phyloP scores from a whole-genome alignment of 129 eudicot species.

The Saussurea involucrata region DNA sequence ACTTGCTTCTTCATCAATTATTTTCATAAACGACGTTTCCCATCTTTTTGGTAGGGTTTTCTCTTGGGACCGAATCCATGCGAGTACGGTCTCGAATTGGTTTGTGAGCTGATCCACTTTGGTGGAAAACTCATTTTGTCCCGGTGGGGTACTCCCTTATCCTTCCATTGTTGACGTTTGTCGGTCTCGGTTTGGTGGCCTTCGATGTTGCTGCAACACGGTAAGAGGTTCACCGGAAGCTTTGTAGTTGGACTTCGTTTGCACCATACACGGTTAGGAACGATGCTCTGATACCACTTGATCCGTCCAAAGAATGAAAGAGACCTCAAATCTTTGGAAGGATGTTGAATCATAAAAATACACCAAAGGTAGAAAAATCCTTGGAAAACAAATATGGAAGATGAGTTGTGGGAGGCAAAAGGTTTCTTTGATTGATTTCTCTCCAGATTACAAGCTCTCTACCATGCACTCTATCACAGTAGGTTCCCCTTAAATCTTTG shows the following conservation, averaged over 20 bases:
- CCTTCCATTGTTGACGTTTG: background rate
- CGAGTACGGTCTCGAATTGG: background rate
- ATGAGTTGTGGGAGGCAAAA: too few species aligned
- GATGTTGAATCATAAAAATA: too few species aligned
- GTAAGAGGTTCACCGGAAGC: background rate
- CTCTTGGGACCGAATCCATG: background rate
- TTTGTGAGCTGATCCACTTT: background rate
- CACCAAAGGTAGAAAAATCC: too few species aligned
- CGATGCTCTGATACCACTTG: slow-evolving; percentile 1
- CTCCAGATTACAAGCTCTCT: too few species aligned
- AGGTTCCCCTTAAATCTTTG: too few species aligned
- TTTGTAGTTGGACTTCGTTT: background rate
- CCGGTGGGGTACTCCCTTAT: background rate
- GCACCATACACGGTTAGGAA: background rate
- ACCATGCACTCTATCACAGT: too few species aligned
- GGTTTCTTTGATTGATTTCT: too few species aligned
- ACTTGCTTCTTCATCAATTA: background rate
- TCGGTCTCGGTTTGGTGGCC: background rate
- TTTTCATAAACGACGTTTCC: background rate
- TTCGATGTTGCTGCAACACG: background rate
- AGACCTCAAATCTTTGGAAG: too few species aligned
- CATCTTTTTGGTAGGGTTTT: background rate
- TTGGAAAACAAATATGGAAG: too few species aligned
- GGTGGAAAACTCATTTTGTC: background rate
- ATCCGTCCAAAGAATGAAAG: background rate